Base-by-base conservation (phyloP, 352 stramenopile species). In the Pythium sukuiense region DNA sequence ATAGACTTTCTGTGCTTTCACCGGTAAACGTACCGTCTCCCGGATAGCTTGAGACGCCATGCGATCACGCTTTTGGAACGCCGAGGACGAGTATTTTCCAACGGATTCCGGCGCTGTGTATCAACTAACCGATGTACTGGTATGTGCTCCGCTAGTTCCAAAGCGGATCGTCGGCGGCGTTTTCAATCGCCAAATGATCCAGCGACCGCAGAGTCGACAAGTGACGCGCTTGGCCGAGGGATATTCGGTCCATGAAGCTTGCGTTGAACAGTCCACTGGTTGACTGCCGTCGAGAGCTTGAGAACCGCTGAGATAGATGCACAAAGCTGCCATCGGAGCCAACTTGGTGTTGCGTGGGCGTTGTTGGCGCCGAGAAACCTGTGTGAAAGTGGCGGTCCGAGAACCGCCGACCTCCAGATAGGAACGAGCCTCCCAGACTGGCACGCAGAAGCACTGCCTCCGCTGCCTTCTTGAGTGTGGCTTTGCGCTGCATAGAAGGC, bases 201-300 rank as follows among this genome's bases (percentile, higher is more conserved):
- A 66, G 37, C 2, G 57, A 59, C 14, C 50, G 54, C 6, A 70
- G 29, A 4, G 61, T 67, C 0, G 57, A 53, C 20, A 74, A 32
- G 62, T 74, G 62, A 4, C 62, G 61, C 1, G 68, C 61, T 27
- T 74, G 62, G 13, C 61, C 56, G 29, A 73, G 32, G 7, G 67
- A 69, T 41, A 73, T 69, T n/a, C 39, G 26, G 14, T 69, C 61
- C 26, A 73, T 54, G 56, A 63, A 73, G 27, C 62, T 69, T 6
- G 56, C 48, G n/a, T 49, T 73, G 57, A 73, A 73, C n/a, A 63
- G 7, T 27, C 60, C 60, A 37, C 39, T 63, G 8, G 37, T 32
- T 2, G 67, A 69, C 4, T 63, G 48, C 12, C 60, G 43, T 12
- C 66, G 59, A 12, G 66, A 73, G 20, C 29, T 69, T 4, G 67